Evolutionary conservation across 164 flowering plant species (phyloP).

Genomic region (Macadamia tetraphylla): DNA sequence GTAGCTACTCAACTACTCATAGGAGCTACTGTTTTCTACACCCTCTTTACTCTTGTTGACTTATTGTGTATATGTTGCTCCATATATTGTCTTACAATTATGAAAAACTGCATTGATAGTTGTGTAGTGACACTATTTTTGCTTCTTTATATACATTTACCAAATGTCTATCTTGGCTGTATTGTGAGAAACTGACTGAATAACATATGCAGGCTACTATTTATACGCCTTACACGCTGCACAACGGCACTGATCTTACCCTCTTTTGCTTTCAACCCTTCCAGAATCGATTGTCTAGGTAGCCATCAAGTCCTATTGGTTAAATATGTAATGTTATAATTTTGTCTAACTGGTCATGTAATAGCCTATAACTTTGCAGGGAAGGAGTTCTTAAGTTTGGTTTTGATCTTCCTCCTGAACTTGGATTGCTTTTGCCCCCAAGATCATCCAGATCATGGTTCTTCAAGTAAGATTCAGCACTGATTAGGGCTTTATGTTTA

Average conservation of each 20-base stretch:
- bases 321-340: no score
- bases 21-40: no score
- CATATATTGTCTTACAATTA: neutral
- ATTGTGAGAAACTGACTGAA: neutral
- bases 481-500: neutral
- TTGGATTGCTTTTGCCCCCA: slow-evolving; percentile 63
- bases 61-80: neutral
- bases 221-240: slow-evolving; percentile 63
- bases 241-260: slow-evolving; percentile 57
- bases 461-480: slow-evolving; percentile 50
- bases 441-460: slow-evolving; percentile 68
- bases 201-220: slow-evolving; percentile 54
- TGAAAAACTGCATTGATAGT: neutral
- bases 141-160: neutral
- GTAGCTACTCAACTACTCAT: no score
- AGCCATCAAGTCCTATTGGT: slow-evolving; percentile 1
- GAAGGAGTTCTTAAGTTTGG: slow-evolving; percentile 36
- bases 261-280: slow-evolving; percentile 41
- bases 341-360: neutral
- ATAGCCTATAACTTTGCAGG: slow-evolving; percentile 40
- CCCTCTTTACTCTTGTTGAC: no score
- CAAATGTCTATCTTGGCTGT: slow-evolving; percentile 1
- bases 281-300: slow-evolving; percentile 65
- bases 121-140: neutral
- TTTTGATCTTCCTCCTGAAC: slow-evolving; percentile 46